Evolutionary conservation across 192 early-diverging fungal species (phyloP), one percentile per base, ranked within the genome.

Genomic region (Backusella australiensis): DNA sequence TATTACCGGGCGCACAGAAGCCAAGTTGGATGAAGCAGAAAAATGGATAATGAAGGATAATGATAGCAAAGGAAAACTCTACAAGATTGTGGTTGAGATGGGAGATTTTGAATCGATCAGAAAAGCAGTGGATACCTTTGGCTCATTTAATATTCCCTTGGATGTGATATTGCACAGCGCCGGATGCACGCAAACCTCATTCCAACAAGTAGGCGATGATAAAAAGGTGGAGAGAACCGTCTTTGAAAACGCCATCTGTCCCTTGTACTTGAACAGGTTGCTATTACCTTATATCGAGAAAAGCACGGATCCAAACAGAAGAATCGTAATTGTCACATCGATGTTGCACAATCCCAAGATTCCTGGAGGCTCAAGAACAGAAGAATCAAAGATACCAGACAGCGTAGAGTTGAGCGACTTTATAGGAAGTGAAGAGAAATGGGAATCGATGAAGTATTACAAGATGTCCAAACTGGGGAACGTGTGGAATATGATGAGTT

Each of bases 121-220:
- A 8, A 44, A 70, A 21, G 77, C 72, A 5, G 72, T 74, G 1
- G 52, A 69, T 3, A 65, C 52, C 2, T 70, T 78, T 35, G 66
- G 65, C 11, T 41, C 77, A 6, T 35, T 78, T 38, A 34, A 74
- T 26, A 21, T 73, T 12, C 36, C 77, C 2, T 63, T 71, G 41
- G 75, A 78, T 41, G 72, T 78, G 2, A 34, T 78, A 23, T 52
- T 78, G 23, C 73, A 78, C 35, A 78, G 74, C 17, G 77, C 77
- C 32, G 77, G 72, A 14, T 17, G 65, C 4, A 70, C n/a, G 6
- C 19, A 21, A 21, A 23, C 67, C 7, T 23, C 42, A 1, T 34
- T 49, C 38, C 26, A 74, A 35, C 65, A 59, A 15, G 65, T 68
- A 0, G 17, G 42, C 12, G 67, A 71, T 14, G 26, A 46, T 41